Evolutionary conservation across 768 basidiomycete genomes (phyloP), one percentile per base, ranked within the genome.

Genomic region (Chalciporus chontae): DNA sequence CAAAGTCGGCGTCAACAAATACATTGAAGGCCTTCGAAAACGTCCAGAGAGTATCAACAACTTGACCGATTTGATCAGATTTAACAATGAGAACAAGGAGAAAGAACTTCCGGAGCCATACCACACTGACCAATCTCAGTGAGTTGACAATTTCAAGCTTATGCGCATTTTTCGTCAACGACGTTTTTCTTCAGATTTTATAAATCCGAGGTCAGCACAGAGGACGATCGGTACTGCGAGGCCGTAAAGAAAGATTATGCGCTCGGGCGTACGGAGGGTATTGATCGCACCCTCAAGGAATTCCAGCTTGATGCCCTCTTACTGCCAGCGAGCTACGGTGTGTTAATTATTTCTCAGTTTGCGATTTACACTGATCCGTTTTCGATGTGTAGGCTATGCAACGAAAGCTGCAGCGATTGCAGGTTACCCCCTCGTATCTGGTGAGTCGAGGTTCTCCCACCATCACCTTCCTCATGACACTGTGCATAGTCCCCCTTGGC

Each of bases 1-100:
- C 68, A 85, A 84, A 71, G 83, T 77, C 40, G 72, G 81, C 49
- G 51, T 85, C 18, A 72, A 78, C 48, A 65, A 65, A 21, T 85
- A 78, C 48, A 75, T 77, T 21, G 54, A 73, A 19, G 68, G 58
- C 1, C 67, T 85, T 13, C 52, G 77, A 10, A 60, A 75, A 36
- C 79, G 81, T 36, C 84, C 84, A 0, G 73, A 79, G 1, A 80
- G 79, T 4, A 77, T 84, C 19, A 71, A 73, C 29, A 76, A 60
- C 29, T 72, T 85, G 1, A 79, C 76, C 3, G 80, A 83, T 50
- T 53, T 85, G 48, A 84, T 85, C 37, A 63, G 61, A 17, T 85
- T 84, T 64, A 75, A 86, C 55, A 66, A 73, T 21, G 72, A 72
- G 11, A 73, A 86, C 51, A 71, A 77, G 8, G 66, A 70, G 4